Evolutionary conservation across 1,284 basidiomycete genomes (phyloP), one percentile per base, ranked within the genome.

Genomic region (Dichomitus squalens): DNA sequence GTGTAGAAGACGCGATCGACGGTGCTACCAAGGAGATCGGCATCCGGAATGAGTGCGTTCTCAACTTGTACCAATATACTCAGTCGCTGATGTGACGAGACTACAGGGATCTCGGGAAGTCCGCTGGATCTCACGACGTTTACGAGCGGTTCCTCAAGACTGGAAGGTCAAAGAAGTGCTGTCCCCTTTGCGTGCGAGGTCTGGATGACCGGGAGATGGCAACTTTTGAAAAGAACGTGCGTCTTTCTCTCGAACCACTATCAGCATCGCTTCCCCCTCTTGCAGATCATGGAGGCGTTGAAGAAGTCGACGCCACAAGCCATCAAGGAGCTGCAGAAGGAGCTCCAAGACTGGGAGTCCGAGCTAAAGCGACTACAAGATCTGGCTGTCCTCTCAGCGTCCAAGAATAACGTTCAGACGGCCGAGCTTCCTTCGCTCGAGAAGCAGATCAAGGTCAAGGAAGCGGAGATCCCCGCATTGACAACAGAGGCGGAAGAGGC

Each of bases 101-200:
- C 20, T 35, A 3, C 33, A 75, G 74, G 23, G 63, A 64, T 12
- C 60, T 70, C 29, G 72, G 66, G 27, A 60, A 56, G 64, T 66
- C 64, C 7, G 66, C 74, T 23, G 84, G 81, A 4, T 74, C 77
- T 20, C 75, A 75, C 21, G 68, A 80, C 7, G 84, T 92, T 29
- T 95, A 88, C 67, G 76, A 89, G 53, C 74, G 75, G 1, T 73
- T 96, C 23, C 78, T 94, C 9, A 75, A 78, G 21, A 72, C 76
- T 0, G 92, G 88, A 18, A 84, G 84, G 68, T 74, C 78, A 33
- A 82, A 86, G 62, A 86, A 90, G 64, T 76, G 79, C 3, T 98
- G 96, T 66, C 77, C 84, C 20, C 86, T 87, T 4, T 98, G 96
- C 70, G 84, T 86, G 62, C 84, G 95, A 5, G 77, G 76, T 27